A percentile compares a stretch with the other conserved stretches of the same genome.
phyloP scores from a whole-genome alignment of 192 early-diverging fungal species.

The Coemansia sp. region DNA sequence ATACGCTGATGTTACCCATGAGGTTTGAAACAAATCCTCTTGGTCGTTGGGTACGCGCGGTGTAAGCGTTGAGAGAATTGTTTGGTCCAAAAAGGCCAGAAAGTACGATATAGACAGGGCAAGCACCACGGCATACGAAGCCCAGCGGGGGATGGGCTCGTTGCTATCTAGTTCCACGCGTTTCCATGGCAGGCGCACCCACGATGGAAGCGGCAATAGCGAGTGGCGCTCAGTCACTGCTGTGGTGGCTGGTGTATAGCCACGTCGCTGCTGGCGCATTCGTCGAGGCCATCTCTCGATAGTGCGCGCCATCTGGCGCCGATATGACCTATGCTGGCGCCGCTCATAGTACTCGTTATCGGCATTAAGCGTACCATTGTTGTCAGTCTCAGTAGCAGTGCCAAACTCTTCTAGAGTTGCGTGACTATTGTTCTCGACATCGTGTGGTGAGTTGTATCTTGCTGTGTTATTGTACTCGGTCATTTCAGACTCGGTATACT shows the following conservation, averaged over 20 bases:
- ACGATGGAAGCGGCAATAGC: constrained; percentile 14
- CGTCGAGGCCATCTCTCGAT: constrained; percentile 8
- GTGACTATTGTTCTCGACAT: not conserved
- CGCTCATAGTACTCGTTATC: constrained; percentile 12
- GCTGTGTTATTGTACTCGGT: not conserved
- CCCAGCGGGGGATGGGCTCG: constrained; percentile 34
- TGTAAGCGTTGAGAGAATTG: constrained; percentile 68
- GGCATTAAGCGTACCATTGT: constrained; percentile 1
- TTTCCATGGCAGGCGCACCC: constrained; percentile 44
- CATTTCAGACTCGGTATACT: constrained; percentile 5
- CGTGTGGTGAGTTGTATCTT: not conserved
- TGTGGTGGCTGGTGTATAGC: not conserved
- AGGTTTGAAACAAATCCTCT: constrained; percentile 56
- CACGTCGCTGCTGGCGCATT: not conserved
- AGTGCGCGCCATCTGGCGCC: constrained; percentile 7
- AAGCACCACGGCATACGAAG: constrained; percentile 38
- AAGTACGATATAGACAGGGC: constrained; percentile 55
- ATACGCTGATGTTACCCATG: constrained; percentile 67
- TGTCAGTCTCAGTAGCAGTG: not conserved
- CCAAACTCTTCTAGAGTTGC: not conserved
- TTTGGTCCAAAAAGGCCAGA: constrained; percentile 67
- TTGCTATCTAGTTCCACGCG: constrained; percentile 37
- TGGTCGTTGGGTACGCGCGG: constrained; percentile 61
- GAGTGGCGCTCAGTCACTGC: not conserved
- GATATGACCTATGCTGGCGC: constrained; percentile 1